These are phyloP conservation scores for Durotheca rogersii DNA, from an alignment of 495 filamentous ascomycete genomes.

Conservation along the genomic window DNA sequence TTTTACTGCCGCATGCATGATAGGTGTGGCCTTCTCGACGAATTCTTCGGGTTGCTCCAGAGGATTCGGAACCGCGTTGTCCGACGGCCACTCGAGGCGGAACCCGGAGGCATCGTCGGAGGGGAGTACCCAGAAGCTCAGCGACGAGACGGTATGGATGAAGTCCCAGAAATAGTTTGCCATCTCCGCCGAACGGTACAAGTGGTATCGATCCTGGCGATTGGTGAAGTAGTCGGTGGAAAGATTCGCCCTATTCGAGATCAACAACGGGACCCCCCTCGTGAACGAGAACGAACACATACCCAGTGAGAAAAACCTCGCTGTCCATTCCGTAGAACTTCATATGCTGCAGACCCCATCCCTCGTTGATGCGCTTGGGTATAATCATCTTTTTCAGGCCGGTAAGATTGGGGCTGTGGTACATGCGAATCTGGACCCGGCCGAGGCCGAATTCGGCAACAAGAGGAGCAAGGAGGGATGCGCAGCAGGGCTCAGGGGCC, in stretches of 20 bases:
- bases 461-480: constrained; percentile 81
- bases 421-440: constrained; percentile 93
- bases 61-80: constrained; percentile 71
- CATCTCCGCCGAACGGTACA: constrained; percentile 76
- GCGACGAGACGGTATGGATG: constrained; percentile 70
- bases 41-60: constrained; percentile 67
- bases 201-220: constrained; percentile 89
- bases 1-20: constrained; percentile 64
- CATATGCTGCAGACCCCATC: constrained; percentile 99
- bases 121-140: constrained; percentile 80
- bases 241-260: constrained; percentile 71
- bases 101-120: constrained; percentile 66
- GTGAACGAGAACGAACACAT: constrained; percentile 23
- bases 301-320: constrained; percentile 93
- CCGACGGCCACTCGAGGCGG: constrained; percentile 72
- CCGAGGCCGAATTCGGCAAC: constrained; percentile 78
- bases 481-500: constrained; percentile 81
- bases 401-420: constrained; percentile 94
- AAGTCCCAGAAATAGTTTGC: constrained; percentile 80
- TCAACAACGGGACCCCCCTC: background rate
- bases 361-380: constrained; percentile 91
- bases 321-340: constrained; percentile 97
- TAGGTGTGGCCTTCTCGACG: constrained; percentile 62
- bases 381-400: constrained; percentile 80
- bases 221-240: constrained; percentile 96